Conservation (phyloP, 139 green algal genomes). For the Raphidocelis subcapitata region DNA sequence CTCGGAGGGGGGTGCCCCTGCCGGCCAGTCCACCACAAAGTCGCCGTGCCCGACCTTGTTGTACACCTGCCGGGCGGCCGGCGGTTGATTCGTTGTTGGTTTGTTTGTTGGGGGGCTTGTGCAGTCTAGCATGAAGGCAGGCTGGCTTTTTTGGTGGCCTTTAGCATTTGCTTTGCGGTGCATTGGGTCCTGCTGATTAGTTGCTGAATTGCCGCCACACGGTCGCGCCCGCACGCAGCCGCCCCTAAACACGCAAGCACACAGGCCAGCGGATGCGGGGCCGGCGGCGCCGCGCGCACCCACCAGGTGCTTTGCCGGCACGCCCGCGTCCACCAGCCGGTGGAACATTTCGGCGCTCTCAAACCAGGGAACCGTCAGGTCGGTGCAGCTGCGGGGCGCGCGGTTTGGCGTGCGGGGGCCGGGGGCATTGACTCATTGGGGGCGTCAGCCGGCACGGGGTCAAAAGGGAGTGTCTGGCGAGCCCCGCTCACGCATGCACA, state of each 20-base stretch:
- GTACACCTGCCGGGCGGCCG: constrained; percentile 17
- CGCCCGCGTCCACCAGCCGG: constrained; percentile 44
- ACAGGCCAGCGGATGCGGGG: no score
- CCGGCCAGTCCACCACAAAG: constrained; percentile 51
- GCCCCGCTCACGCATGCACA: no score
- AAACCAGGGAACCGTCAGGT: constrained; percentile 62
- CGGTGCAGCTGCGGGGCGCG: constrained; percentile 37
- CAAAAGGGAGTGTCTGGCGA: no score
- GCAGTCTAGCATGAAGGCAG: neutral
- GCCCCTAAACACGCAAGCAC: no score
- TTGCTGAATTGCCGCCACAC: no score
- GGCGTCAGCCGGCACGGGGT: no score
- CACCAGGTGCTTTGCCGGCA: constrained; percentile 51
- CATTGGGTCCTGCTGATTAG: no score
- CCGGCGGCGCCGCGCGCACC: neutral
- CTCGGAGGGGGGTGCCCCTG: neutral
- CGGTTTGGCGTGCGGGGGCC: no score
- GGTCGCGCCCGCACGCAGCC: no score
- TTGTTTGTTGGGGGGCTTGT: neutral
- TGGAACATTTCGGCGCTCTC: constrained; percentile 56
- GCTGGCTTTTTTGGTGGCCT: constrained; percentile 19
- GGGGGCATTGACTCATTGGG: no score
- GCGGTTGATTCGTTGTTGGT: neutral
- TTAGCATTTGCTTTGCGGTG: no score
- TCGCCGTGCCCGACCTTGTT: constrained; percentile 47